Evolutionary conservation across 75 land plant species (phyloP), one percentile per base, ranked within the genome.

Genomic region (Azolla pinnata): DNA sequence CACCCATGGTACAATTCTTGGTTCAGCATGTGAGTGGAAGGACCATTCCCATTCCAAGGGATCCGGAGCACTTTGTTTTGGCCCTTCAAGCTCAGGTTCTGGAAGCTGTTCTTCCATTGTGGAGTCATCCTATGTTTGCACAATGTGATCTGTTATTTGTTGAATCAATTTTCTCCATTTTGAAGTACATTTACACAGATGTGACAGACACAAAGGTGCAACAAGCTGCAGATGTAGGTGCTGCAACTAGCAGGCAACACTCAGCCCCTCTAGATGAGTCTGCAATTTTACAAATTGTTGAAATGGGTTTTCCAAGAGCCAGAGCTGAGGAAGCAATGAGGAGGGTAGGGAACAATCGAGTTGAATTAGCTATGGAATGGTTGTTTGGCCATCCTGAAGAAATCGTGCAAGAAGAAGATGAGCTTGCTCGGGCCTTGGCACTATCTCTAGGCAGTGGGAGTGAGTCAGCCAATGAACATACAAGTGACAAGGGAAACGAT

Each of bases 351-450:
- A 50, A 79, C 69, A 86, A 83, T 57, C 89, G 96, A 64, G 96
- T 89, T 38, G 99, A 95, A 54, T 63, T 95, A 89, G 99, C 99
- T 7, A 89, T 84, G 78, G 99, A 95, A 56, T 95, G 99, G 99
- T 59, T 95, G 44, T 81, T 85, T 40, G 79, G 65, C 57, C 99
- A 86, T 75, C 71, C 85, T 27, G 99, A 95, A 60, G 99, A 89
- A 69, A 68, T 72, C 55, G 67, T 70, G 5, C 87, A 89, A 68
- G 99, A 95, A 55, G 96, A 95, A 69, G 90, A 86, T 79, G 91
- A 95, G 66, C 71, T 95, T 44, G 96, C 96, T 38, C 87, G 81
- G 20, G 99, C 96, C 19, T 79, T 95, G 55, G 99, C 99, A 21
- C 48, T 95, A 31, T 95, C 99, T 54, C 68, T 95, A 3, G 99